Evolutionary conservation across 371 early-diverging fungal genomes (phyloP), one percentile per base, ranked within the genome.

Genomic region (Mucor circinelloides): DNA sequence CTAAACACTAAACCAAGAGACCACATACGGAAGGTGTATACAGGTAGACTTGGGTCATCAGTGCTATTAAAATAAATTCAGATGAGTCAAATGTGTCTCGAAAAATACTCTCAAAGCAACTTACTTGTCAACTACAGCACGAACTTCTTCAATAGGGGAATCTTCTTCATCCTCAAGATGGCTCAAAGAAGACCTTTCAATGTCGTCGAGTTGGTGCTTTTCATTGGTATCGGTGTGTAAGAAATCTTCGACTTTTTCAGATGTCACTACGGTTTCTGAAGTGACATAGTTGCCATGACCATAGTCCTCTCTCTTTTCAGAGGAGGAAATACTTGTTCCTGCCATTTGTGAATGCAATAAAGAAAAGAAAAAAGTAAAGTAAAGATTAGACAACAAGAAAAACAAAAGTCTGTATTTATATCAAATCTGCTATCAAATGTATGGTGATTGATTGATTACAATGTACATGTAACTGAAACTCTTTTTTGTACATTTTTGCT

Each of bases 21-120:
- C 79, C 86, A 87, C 69, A 92, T 87, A 65, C 95, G 88, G 73
- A 92, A 90, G 17, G 95, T 93, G 68, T 90, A 80, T 32, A 88
- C 85, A 3, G 93, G 93, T 34, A 88, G 68, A 0, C 83, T 76
- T 2, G 91, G 87, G 56, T 90, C 87, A 69, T 92, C 91, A 2
- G 84, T 85, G 65, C 85, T 85, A 75, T 55, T 59, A 12, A 7
- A 9, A 56, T 1, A 13, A 13, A 34, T 34, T 34, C 12, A 1
- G 9, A 10, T 3, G 13, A 50, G n/a, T 28, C 32, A 32, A 13
- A 32, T 3, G 7, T 27, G n/a, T n/a, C 21, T 27, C 8, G 42
- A 3, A 25, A 42, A 40, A 5, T 5, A 4, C 5, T 21, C 15
- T 28, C 0, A 15, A 15, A 6, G 6, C 30, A 30, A 55, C 40